These are phyloP conservation scores for Kurtzmaniella natalensis DNA, from an alignment of 1,139 yeast species.

Conservation along the genomic window DNA sequence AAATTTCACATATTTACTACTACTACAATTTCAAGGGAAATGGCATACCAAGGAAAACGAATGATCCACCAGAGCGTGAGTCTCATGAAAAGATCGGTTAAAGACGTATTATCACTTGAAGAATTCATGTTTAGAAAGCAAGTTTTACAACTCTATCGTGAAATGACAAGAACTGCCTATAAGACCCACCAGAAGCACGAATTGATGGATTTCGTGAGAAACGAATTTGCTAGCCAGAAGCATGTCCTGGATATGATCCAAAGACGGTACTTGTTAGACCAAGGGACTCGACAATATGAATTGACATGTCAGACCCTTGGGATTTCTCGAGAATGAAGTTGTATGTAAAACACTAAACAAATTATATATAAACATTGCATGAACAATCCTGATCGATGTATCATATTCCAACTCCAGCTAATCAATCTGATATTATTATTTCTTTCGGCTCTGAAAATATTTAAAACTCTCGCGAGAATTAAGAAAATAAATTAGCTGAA, in stretches of 20 bases:
- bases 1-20: no score
- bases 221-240: conserved; percentile 29
- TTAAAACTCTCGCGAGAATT: no score
- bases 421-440: no score
- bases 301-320: conserved; percentile 20
- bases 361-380: no score
- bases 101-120: conserved; percentile 28
- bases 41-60: no score
- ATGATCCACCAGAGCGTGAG: background rate
- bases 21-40: no score
- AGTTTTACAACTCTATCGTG: conserved; percentile 30
- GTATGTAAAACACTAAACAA: no score
- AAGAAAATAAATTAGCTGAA: no score
- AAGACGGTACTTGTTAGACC: conserved; percentile 34
- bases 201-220: conserved; percentile 28
- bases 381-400: no score
- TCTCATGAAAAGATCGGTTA: conserved; percentile 6
- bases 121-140: conserved; percentile 39
- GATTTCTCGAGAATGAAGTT: no score
- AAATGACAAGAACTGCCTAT: conserved; percentile 29
- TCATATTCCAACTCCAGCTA: no score
- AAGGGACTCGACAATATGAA: conserved; percentile 26
- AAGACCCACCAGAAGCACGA: conserved; percentile 35
- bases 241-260: conserved; percentile 29
- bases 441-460: no score